A percentile compares a stretch with the other conserved stretches of the same genome.
phyloP scores from a whole-genome alignment of 164 flowering plant genomes.

The Annona squamosa region DNA sequence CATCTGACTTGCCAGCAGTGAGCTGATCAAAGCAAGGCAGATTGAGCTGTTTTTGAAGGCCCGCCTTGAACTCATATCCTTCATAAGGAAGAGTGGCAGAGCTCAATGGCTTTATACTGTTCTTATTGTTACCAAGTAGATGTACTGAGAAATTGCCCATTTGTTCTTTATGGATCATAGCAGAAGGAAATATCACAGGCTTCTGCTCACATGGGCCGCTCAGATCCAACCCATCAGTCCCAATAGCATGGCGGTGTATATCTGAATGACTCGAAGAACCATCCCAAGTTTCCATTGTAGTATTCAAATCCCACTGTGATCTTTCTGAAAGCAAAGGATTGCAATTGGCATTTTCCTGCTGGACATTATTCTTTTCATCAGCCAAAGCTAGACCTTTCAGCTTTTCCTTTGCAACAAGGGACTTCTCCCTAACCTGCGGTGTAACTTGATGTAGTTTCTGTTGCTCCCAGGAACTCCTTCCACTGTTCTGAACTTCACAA shows the following conservation, averaged over 20 bases:
- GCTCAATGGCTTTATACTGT: conserved; percentile 5
- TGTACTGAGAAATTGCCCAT: conserved; percentile 14
- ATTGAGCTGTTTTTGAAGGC: conserved; percentile 30
- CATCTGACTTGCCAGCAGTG: conserved; percentile 11
- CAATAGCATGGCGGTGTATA: conserved; percentile 8
- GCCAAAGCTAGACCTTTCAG: neutral
- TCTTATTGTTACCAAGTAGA: conserved; percentile 5
- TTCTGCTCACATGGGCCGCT: conserved; percentile 12
- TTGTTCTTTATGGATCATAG: conserved; percentile 4
- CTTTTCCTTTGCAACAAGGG: conserved; percentile 4
- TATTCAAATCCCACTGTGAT: conserved; percentile 70
- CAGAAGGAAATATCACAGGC: conserved; percentile 11
- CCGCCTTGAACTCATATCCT: conserved; percentile 15
- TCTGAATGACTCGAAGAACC: conserved; percentile 19
- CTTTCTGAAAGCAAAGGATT: conserved; percentile 26
- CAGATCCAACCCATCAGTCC: conserved; percentile 2
- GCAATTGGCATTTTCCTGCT: conserved; percentile 2
- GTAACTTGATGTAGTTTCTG: conserved; percentile 19
- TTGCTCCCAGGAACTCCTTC: conserved; percentile 9
- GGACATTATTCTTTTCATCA: conserved; percentile 13
- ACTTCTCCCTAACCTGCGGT: conserved; percentile 24
- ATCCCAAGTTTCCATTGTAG: conserved; percentile 64
- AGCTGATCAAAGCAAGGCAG: conserved; percentile 11
- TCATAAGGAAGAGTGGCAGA: conserved; percentile 6
- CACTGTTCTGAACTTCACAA: conserved; percentile 6